phyloP scores from a whole-genome alignment of 306 rosid genomes.

The Glycine tomentella region DNA sequence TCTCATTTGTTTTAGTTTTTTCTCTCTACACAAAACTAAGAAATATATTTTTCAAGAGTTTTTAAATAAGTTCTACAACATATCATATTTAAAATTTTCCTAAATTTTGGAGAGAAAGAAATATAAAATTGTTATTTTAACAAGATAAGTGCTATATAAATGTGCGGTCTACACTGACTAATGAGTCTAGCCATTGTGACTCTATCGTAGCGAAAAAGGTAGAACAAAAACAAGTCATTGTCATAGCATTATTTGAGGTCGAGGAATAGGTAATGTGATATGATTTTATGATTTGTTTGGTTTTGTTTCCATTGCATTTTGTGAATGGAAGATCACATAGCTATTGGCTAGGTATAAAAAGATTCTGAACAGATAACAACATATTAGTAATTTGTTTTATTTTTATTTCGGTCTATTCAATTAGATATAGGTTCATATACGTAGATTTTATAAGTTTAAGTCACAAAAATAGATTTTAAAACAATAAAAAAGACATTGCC shows the following conservation, averaged over 20 bases:
- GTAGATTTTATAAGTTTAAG: no score
- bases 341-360: background rate
- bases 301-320: constrained; percentile 29
- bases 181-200: constrained; percentile 8
- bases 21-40: background rate
- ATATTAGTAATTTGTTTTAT: constrained; percentile 6
- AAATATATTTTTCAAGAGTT: background rate
- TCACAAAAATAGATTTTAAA: no score
- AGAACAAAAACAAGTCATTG: constrained; percentile 16
- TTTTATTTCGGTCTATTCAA: background rate
- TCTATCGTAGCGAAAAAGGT: background rate
- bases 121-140: background rate
- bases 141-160: background rate
- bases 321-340: constrained; percentile 9
- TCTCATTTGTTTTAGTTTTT: background rate
- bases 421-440: no score
- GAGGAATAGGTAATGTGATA: constrained; percentile 6
- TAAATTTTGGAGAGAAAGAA: background rate
- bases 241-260: constrained; percentile 18
- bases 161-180: constrained; percentile 12
- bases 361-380: constrained; percentile 18
- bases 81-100: background rate
- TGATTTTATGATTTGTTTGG: constrained; percentile 31
- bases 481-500: no score
- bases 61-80: constrained; percentile 1